Percentiles rank a stretch among this genome's conserved stretches.
Evolutionary conservation across 257 asterid species (phyloP).

Genomic region (Solanum stenotomum): DNA sequence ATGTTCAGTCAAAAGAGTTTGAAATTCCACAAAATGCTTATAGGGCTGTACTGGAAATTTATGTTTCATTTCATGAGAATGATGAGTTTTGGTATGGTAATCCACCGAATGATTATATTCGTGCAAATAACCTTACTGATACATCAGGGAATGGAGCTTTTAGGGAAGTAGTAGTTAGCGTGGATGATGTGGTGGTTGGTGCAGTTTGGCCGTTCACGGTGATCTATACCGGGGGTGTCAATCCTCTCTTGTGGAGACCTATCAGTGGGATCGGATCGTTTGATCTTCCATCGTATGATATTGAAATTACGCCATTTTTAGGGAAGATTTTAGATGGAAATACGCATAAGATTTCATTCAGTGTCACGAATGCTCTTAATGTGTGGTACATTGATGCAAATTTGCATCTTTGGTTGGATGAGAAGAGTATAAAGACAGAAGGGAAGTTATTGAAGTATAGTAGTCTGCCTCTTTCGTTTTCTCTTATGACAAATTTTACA

Average conservation of each 20-base stretch:
- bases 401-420: slow-evolving; percentile 79
- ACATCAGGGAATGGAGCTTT: slow-evolving; percentile 65
- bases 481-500: slow-evolving; percentile 27
- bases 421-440: slow-evolving; percentile 24
- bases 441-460: slow-evolving; percentile 35
- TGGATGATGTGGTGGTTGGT: slow-evolving; percentile 39
- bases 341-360: slow-evolving; percentile 35
- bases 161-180: slow-evolving; percentile 51
- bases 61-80: slow-evolving; percentile 71
- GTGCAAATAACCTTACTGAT: slow-evolving; percentile 28
- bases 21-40: slow-evolving; percentile 44
- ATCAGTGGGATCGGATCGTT: slow-evolving; percentile 75
- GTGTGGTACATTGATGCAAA: slow-evolving; percentile 85
- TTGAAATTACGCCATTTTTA: slow-evolving; percentile 62
- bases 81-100: slow-evolving; percentile 80
- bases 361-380: slow-evolving; percentile 57
- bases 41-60: slow-evolving; percentile 63
- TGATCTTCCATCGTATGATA: slow-evolving; percentile 63
- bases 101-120: slow-evolving; percentile 45
- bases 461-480: slow-evolving; percentile 14
- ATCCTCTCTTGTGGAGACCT: slow-evolving; percentile 81
- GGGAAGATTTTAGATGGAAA: slow-evolving; percentile 53
- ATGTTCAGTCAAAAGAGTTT: slow-evolving; percentile 33
- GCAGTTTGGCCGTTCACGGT: slow-evolving; percentile 78
- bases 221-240: slow-evolving; percentile 69